These are phyloP conservation scores for Starmerella sp. DNA, from an alignment of 805 yeast genomes.

Conservation along the genomic window DNA sequence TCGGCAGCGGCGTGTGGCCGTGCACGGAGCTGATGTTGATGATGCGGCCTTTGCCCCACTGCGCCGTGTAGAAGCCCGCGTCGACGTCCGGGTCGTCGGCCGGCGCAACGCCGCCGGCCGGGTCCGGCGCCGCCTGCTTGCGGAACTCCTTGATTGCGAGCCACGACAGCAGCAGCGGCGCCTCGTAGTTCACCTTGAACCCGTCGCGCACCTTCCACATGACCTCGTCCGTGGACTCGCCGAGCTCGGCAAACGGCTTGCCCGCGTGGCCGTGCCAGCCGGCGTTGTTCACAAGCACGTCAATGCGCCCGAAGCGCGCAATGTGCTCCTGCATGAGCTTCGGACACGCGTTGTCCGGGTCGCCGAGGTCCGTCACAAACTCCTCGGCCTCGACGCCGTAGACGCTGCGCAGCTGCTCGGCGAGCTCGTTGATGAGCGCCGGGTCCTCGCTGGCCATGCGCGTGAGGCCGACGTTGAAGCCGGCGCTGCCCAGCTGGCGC, in stretches of 20 bases:
- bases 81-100: slow-evolving; percentile 11
- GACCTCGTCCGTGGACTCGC: slow-evolving; percentile 7
- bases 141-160: slow-evolving; percentile 16
- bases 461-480: slow-evolving; percentile 17
- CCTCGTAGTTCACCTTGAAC: slow-evolving; percentile 17
- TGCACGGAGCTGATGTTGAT: slow-evolving; percentile 18
- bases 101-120: neutral
- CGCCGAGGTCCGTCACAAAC: slow-evolving; percentile 10
- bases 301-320: slow-evolving; percentile 14
- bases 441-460: slow-evolving; percentile 12
- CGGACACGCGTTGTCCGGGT: slow-evolving; percentile 10
- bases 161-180: slow-evolving; percentile 13
- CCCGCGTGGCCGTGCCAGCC: slow-evolving; percentile 18
- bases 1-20: slow-evolving; percentile 16
- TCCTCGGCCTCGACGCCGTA: slow-evolving; percentile 13
- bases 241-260: slow-evolving; percentile 13
- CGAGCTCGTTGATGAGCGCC: slow-evolving; percentile 1
- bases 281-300: slow-evolving; percentile 17
- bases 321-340: slow-evolving; percentile 9
- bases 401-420: slow-evolving; percentile 6
- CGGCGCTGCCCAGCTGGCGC: slow-evolving; percentile 13
- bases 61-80: slow-evolving; percentile 10
- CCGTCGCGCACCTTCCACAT: slow-evolving; percentile 11
- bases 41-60: slow-evolving; percentile 18
- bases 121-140: slow-evolving; percentile 11